Base-by-base conservation (phyloP, 352 stramenopile genomes). In the Phytopythium montanum region DNA sequence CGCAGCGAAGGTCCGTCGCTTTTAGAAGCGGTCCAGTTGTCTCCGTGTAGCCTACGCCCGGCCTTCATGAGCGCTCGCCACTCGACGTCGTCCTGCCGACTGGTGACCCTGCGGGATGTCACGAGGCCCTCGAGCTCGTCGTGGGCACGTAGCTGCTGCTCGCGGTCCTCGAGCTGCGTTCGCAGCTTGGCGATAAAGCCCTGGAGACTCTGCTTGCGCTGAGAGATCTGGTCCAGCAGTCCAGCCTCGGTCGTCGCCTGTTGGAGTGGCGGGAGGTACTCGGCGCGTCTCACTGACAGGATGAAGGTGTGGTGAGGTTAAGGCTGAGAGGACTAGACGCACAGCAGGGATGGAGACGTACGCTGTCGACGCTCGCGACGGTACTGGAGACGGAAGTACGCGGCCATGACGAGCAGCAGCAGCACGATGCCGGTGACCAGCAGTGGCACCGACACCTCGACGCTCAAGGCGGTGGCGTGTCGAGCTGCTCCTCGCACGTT, bases 101-200 rank as follows among this genome's bases (percentile, higher is more conserved):
- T 78, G 3, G 68, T 91, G 59, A 82, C 69, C 18, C 76, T 66
- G 19, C 78, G 71, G 9, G 71, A 72, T 0, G 81, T 91, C 28
- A 91, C 72, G 26, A 89, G 72, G 31, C 78, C 65, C 59, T 92
- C 78, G 7, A 92, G 80, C 54, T 87, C 68, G 28, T 89, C 75
- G 53, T 91, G 81, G 8, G 73, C 69, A 7, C 70, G 73, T 25
- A 92, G 54, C 45, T 91, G 81, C 60, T 85, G 61, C 52, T 92
- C 69, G 18, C 79, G 72, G 25, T 57, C 63, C 0, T 63, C 70
- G 10, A 94, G 59, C 48, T 90, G 74, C 4, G 64, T 52, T 33
- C 75, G 72, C 13, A 91, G 66, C 46, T 64, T 76, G 21, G 41
- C 41, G 49, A 93, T 89, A 54, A 86, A 90, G 16, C 72, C 76